Conservation (phyloP, 257 asterid species). For the Fraxinus americana region DNA sequence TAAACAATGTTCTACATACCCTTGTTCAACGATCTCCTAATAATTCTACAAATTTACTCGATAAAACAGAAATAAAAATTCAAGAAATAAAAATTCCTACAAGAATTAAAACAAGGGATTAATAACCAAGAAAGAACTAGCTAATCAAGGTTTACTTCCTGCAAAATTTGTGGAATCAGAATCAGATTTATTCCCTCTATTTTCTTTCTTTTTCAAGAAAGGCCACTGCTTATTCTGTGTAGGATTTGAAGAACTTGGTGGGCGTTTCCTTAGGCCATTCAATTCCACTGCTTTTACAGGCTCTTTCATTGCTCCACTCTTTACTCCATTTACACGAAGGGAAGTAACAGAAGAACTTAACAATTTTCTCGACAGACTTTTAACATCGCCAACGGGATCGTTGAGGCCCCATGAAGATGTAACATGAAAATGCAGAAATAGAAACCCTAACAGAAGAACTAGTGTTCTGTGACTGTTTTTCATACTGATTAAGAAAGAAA, state of each 20-base stretch:
- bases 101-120: neutral
- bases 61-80: neutral
- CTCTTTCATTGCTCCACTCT: conserved; percentile 16
- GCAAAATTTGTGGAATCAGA: conserved; percentile 22
- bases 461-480: conserved; percentile 24
- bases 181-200: conserved; percentile 8
- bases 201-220: conserved; percentile 10
- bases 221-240: conserved; percentile 28
- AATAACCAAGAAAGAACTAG: neutral
- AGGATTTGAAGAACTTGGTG: conserved; percentile 35
- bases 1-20: neutral
- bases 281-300: conserved; percentile 27
- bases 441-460: conserved; percentile 34
- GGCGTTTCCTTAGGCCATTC: conserved; percentile 26
- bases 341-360: conserved; percentile 26
- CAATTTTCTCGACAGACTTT: conserved; percentile 29
- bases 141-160: conserved; percentile 12
- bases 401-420: neutral
- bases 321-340: conserved; percentile 15
- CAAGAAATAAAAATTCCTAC: conserved; percentile 1
- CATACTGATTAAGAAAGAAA: conserved; percentile 21
- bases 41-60: conserved; percentile 5
- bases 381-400: neutral
- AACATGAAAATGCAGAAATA: conserved; percentile 25
- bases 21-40: conserved; percentile 8